These are phyloP conservation scores for Hydnomerulius pinastri DNA, from an alignment of 768 basidiomycete species.

Conservation along the genomic window DNA sequence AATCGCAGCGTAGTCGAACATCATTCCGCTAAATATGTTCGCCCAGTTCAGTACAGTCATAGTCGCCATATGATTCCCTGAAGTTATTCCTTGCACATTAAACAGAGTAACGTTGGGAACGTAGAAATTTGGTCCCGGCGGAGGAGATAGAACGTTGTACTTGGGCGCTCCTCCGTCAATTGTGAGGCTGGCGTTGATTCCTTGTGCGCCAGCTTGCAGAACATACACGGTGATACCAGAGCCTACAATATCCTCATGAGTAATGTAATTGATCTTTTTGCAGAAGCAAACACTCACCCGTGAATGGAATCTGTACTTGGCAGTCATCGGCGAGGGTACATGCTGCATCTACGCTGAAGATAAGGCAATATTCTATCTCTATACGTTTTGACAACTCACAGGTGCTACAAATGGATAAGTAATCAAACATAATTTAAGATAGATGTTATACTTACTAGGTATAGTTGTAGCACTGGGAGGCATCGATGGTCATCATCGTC, in stretches of 20 bases:
- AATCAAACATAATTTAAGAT: neutral
- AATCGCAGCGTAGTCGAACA: slow-evolving; percentile 19
- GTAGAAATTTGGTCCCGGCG: slow-evolving; percentile 14
- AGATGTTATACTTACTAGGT: slow-evolving; percentile 13
- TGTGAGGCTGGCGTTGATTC: slow-evolving; percentile 15
- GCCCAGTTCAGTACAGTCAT: slow-evolving; percentile 16
- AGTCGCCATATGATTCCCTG: slow-evolving; percentile 14
- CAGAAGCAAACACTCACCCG: neutral
- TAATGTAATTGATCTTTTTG: neutral
- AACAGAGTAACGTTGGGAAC: slow-evolving; percentile 15
- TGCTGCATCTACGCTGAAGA: slow-evolving; percentile 7
- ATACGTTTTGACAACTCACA: slow-evolving; percentile 1
- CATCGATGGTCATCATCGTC: slow-evolving; percentile 12
- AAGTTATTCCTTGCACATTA: slow-evolving; percentile 11
- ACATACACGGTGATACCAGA: slow-evolving; percentile 21
- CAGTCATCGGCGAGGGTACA: slow-evolving; percentile 13
- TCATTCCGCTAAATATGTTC: slow-evolving; percentile 14
- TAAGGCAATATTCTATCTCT: neutral
- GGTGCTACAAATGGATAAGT: slow-evolving; percentile 4
- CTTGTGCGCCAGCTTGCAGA: slow-evolving; percentile 18
- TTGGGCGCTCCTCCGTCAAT: slow-evolving; percentile 10
- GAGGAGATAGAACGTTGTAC: slow-evolving; percentile 9
- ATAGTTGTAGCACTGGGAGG: slow-evolving; percentile 15
- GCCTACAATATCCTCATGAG: slow-evolving; percentile 8
- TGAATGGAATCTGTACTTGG: slow-evolving; percentile 17